A percentile compares a stretch with the other conserved stretches of the same genome.
Evolutionary conservation across 2,329 filamentous ascomycete species (phyloP).

Genomic region (Aspergillus persii): DNA sequence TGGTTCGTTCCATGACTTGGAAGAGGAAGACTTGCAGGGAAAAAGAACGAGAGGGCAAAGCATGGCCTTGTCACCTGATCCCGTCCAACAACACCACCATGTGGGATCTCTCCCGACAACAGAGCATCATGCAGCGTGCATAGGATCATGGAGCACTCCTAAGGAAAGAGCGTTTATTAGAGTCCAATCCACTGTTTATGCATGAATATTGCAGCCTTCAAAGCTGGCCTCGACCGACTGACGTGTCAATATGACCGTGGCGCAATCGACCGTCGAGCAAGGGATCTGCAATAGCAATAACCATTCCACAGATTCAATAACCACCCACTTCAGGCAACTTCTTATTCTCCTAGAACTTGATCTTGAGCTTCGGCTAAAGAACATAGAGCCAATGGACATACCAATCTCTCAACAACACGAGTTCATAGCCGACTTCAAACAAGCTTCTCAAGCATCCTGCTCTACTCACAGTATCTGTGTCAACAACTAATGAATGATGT

Average conservation of each 20-base stretch:
- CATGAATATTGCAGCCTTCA: background rate
- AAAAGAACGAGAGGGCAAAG: background rate
- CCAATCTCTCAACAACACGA: background rate
- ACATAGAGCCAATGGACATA: background rate
- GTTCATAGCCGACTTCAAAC: background rate
- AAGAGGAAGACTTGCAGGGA: background rate
- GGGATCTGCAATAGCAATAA: background rate
- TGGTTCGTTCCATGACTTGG: background rate
- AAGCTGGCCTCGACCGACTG: background rate
- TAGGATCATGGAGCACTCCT: too few relatives aligned
- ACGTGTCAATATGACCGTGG: background rate
- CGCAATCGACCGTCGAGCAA: background rate
- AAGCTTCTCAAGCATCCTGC: background rate
- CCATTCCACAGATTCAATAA: background rate
- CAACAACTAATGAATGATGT: background rate
- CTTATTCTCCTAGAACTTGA: background rate
- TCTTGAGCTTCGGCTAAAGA: background rate
- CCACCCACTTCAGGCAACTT: background rate
- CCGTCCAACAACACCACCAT: background rate
- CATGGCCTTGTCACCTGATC: background rate
- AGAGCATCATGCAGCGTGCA: too few relatives aligned
- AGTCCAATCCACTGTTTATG: background rate
- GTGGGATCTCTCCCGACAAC: too few relatives aligned
- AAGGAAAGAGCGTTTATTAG: background rate
- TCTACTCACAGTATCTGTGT: background rate